phyloP scores from a whole-genome alignment of 176 grass and related monocot species.

The Carex cristatella region DNA sequence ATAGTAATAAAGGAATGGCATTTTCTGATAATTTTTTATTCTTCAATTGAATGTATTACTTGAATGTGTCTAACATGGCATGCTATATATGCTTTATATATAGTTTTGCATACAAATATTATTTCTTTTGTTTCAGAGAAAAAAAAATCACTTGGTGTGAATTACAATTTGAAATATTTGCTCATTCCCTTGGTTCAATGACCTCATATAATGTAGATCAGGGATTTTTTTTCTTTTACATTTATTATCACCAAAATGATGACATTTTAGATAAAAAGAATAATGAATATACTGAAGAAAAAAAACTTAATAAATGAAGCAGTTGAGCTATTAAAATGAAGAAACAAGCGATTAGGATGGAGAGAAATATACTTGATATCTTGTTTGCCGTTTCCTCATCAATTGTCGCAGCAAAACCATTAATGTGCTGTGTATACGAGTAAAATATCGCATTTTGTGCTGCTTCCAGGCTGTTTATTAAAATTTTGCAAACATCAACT shows the following conservation, averaged over 20 bases:
- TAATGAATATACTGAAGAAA: not conserved
- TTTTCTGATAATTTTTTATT: not conserved
- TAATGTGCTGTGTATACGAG: slow-evolving; percentile 73
- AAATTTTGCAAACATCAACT: not conserved
- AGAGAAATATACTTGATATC: slow-evolving; percentile 40
- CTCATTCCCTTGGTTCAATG: too few relatives aligned
- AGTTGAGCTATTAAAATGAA: not conserved
- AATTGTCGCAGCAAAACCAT: slow-evolving; percentile 68
- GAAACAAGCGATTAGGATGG: not conserved
- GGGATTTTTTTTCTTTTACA: not conserved
- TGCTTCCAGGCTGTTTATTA: slow-evolving; percentile 30
- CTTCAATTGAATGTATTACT: too few relatives aligned
- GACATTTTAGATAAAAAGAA: not conserved
- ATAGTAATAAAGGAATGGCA: not conserved
- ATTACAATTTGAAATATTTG: too few relatives aligned
- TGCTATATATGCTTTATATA: too few relatives aligned
- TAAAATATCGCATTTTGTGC: slow-evolving; percentile 62
- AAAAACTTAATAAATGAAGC: not conserved
- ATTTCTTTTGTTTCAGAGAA: too few relatives aligned
- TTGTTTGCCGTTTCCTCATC: slow-evolving; percentile 32
- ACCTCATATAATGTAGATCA: not conserved
- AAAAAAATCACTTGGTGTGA: too few relatives aligned
- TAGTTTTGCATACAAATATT: too few relatives aligned
- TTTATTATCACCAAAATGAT: not conserved
- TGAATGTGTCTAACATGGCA: too few relatives aligned